Evolutionary conservation across 2,329 filamentous ascomycete genomes (phyloP), one percentile per base, ranked within the genome.

Genomic region (Phoma herbarum): DNA sequence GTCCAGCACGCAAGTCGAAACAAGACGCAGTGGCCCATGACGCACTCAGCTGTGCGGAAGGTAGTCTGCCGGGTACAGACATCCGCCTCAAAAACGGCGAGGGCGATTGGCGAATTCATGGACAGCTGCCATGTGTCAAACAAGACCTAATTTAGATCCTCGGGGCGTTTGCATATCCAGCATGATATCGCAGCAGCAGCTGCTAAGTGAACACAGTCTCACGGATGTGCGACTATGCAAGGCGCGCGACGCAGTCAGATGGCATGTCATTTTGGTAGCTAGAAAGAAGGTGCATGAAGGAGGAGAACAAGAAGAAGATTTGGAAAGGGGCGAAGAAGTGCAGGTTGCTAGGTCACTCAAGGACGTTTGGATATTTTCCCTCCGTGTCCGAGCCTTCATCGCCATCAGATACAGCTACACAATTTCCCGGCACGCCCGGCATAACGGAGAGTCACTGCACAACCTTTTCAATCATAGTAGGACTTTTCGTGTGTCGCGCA

Each of bases 391-490:
- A 46, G 11, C 37, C 18, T 31, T 44, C 16, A 7, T 20, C 18
- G 23, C 41, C 23, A 5, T 43, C 31, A 23, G 12, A 11, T 35
- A 14, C 26, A 44, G 23, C 37, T 29, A 31, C 33, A 26, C 18
- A 26, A 26, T 29, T 33, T 23, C n/a, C 23, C 37, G n/a, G 7
- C 22, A 16, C 39, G 4, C n/a, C 14, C 25, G 28, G 44, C 28
- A 49, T 49, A 18, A 49, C 16, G 7, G 8, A 9, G 20, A 41
- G 25, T 14, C 49, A 31, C 39, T 33, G 31, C 16, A 16, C 23
- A 31, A 18, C 18, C 48, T 55, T 48, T 59, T 50, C 58, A 71
- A 68, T 72, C 22, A 68, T 67, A 65, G 66, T 59, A 67, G 65
- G 51, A 64, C 54, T 46, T 67, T 65, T 65, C 66, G 64, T 42